phyloP scores from a whole-genome alignment of 2,329 filamentous ascomycete species.

The Pezicula radicicola region DNA sequence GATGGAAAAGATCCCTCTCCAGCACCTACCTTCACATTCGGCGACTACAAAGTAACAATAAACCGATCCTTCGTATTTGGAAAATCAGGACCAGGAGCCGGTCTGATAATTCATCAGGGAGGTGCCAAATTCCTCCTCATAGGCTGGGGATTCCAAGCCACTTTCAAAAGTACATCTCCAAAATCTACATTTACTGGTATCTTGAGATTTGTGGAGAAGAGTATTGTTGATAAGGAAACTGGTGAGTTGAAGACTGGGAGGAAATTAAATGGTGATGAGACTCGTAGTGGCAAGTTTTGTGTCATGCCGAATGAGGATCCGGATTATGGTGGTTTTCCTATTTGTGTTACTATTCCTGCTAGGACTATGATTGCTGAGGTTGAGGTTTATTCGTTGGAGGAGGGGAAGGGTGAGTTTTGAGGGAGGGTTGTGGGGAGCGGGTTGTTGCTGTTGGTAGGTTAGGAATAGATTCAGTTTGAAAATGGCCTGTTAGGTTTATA shows the following conservation, averaged over 20 bases:
- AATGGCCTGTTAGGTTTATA: too few species aligned
- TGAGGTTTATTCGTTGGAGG: conserved; percentile 31
- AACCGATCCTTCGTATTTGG: conserved; percentile 44
- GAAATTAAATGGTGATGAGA: conserved; percentile 42
- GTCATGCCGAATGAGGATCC: conserved; percentile 53
- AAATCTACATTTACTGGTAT: conserved; percentile 39
- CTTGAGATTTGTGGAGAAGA: conserved; percentile 38
- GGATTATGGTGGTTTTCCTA: conserved; percentile 54
- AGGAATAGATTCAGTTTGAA: too few species aligned
- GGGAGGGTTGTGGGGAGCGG: too few species aligned
- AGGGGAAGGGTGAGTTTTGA: background rate
- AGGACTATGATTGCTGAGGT: conserved; percentile 44
- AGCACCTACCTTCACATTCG: conserved; percentile 27
- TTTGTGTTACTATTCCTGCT: conserved; percentile 50
- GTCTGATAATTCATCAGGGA: conserved; percentile 39
- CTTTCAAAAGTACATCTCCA: conserved; percentile 24
- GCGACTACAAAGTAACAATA: conserved; percentile 34
- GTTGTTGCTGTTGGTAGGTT: too few species aligned
- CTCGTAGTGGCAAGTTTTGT: conserved; percentile 40
- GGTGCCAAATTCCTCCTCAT: conserved; percentile 38
- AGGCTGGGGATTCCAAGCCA: conserved; percentile 41
- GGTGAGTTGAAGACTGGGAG: conserved; percentile 34
- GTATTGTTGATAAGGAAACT: conserved; percentile 31
- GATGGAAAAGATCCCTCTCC: conserved; percentile 26
- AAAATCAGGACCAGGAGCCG: conserved; percentile 35